Base-by-base conservation (phyloP, 2,329 filamentous ascomycete species). In the Fusarium drepaniforme region DNA sequence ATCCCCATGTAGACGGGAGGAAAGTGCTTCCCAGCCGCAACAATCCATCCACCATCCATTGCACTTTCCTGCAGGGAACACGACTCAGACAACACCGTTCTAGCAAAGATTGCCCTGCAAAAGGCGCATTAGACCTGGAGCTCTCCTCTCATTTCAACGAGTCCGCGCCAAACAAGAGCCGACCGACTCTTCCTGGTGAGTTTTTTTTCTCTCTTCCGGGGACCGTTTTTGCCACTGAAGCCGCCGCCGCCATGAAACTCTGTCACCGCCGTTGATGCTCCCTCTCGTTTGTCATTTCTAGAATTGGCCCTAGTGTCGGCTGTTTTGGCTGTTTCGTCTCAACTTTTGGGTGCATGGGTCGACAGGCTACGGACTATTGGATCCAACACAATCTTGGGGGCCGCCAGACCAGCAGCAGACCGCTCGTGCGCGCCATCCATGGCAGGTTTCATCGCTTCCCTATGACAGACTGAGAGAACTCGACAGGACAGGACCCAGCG, bases 81-180 rank as follows among this genome's bases (percentile, higher is more conserved):
- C 76, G 76, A 78, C 76, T 78, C 76, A 76, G 75, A 69, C 51
- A 60, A 42, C 61, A 62, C 70, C 46, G 58, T 66, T 58, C 59
- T 71, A 53, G 65, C 68, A 76, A 76, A 60, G 71, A 66, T 76
- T 73, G 51, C 64, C 65, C 67, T 74, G 64, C 73, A 70, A 46
- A 53, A 30, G 57, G 21, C 56, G 58, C 67, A 64, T 70, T 70
- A 68, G 66, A 53, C 49, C 49, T 53, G 18, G 58, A 44, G 53
- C 62, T 71, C 67, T 74, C 62, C 60, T 66, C 72, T 64, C 18
- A 30, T 64, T 74, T 61, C 15, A 21, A 49, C 30, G 11, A 44
- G 23, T n/a, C 37, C 37, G 3, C n/a, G 11, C 49, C 62, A 44
- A 42, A 25, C 37, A 30, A 33, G 25, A 44, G 35, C 62, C 37